Percentiles rank a stretch among this genome's conserved stretches.
Conservation (phyloP, 441 rosid genomes). For the Macaranga tanarius region DNA sequence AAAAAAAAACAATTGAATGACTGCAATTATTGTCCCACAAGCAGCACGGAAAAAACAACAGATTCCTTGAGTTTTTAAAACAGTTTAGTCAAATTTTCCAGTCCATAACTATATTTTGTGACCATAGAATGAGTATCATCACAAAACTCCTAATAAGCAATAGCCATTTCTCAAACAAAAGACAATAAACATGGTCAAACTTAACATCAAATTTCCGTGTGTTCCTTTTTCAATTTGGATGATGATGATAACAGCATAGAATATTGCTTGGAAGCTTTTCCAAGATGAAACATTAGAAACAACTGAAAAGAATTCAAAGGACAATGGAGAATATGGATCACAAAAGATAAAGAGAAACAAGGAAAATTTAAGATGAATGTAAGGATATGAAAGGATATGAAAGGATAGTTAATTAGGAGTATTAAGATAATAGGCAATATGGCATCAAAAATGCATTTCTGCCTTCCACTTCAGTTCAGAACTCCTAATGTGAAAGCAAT, state of each 20-base stretch:
- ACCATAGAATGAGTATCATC: neutral
- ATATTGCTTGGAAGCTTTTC: conserved; percentile 3
- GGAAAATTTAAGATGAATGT: neutral
- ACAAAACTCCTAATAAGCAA: neutral
- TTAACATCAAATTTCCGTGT: neutral
- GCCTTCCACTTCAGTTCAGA: neutral
- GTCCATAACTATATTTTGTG: conserved; percentile 7
- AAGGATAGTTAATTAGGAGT: too few species aligned
- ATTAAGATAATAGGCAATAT: too few species aligned
- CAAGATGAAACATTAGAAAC: neutral
- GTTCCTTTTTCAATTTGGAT: conserved; percentile 3
- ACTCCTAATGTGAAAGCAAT: neutral
- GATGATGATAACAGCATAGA: neutral
- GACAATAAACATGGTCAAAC: neutral
- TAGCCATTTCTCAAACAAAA: neutral
- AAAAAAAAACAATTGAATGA: neutral
- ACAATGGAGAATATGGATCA: neutral
- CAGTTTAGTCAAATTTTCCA: neutral
- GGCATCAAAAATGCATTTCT: too few species aligned
- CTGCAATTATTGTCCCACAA: conserved; percentile 11
- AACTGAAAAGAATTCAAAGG: neutral
- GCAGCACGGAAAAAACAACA: neutral
- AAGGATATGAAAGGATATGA: too few species aligned
- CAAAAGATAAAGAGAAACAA: neutral
- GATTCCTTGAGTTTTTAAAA: neutral